These are phyloP conservation scores for Daldinia bambusicola DNA, from an alignment of 495 filamentous ascomycete genomes.

Conservation along the genomic window DNA sequence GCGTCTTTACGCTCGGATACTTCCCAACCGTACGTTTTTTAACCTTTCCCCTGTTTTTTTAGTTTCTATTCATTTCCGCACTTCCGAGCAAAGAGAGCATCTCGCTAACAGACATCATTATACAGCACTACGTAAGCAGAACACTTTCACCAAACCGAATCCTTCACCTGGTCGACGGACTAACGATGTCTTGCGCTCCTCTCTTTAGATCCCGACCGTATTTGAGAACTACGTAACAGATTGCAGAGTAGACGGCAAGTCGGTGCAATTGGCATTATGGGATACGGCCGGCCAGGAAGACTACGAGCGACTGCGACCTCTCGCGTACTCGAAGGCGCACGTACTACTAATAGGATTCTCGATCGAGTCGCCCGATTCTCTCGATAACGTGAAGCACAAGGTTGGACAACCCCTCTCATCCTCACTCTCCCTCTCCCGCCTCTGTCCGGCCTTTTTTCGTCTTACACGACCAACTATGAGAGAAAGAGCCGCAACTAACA, in stretches of 20 bases:
- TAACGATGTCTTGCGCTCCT: slow-evolving; percentile 30
- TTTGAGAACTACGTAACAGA: slow-evolving; percentile 99
- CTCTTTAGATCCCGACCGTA: slow-evolving; percentile 88
- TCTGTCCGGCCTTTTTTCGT: neutral
- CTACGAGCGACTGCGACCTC: slow-evolving; percentile 91
- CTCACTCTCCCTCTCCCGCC: neutral
- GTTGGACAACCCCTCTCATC: slow-evolving; percentile 54
- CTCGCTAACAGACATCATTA: slow-evolving; percentile 29
- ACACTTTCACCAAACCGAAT: neutral
- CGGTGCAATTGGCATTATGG: slow-evolving; percentile 97
- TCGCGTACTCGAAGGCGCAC: slow-evolving; percentile 97
- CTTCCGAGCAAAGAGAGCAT: neutral
- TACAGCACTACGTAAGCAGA: slow-evolving; percentile 76
- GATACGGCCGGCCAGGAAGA: slow-evolving; percentile 99
- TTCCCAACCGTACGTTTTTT: slow-evolving; percentile 88
- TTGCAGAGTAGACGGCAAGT: slow-evolving; percentile 97
- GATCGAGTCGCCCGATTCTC: slow-evolving; percentile 92
- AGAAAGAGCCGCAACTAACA: slow-evolving; percentile 14
- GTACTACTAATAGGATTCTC: slow-evolving; percentile 97
- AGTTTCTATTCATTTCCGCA: neutral
- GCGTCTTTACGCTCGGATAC: slow-evolving; percentile 97
- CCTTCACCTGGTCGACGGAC: slow-evolving; percentile 8
- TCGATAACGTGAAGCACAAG: slow-evolving; percentile 99
- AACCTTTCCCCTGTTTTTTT: slow-evolving; percentile 9
- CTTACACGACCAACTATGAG: neutral